These are phyloP conservation scores for Tuber borchii DNA, from an alignment of 495 filamentous ascomycete species.

Conservation along the genomic window DNA sequence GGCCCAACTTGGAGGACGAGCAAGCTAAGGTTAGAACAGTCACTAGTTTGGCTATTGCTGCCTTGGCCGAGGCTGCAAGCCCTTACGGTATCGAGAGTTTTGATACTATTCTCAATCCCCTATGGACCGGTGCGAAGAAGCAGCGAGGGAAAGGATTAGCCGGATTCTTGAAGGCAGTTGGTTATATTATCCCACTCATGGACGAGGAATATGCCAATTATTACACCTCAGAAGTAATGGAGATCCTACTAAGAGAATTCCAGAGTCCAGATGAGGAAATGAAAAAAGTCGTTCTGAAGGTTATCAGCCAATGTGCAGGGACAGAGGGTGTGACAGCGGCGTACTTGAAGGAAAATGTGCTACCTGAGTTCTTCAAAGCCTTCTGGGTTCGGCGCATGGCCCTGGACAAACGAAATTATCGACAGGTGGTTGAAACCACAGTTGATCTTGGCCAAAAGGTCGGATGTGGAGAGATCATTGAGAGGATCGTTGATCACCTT, in stretches of 20 bases:
- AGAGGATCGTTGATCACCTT: slow-evolving; percentile 85
- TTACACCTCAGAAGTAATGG: slow-evolving; percentile 98
- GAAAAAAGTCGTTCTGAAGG: slow-evolving; percentile 98
- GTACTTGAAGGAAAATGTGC: slow-evolving; percentile 90
- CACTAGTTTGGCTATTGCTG: slow-evolving; percentile 89
- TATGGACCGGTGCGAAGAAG: slow-evolving; percentile 93
- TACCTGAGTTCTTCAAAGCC: slow-evolving; percentile 95
- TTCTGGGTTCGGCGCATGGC: slow-evolving; percentile 99
- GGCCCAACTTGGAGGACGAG: slow-evolving; percentile 90
- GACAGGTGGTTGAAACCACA: slow-evolving; percentile 95
- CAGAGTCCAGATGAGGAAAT: slow-evolving; percentile 97
- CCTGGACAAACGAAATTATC: slow-evolving; percentile 90
- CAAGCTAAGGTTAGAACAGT: slow-evolving; percentile 96
- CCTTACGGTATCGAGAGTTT: slow-evolving; percentile 99
- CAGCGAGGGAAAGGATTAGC: slow-evolving; percentile 95
- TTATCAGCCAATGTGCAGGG: slow-evolving; percentile 91
- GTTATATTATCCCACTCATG: slow-evolving; percentile 98
- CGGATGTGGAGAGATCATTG: slow-evolving; percentile 87
- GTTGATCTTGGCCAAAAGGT: slow-evolving; percentile 97
- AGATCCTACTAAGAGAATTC: slow-evolving; percentile 92
- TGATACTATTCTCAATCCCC: slow-evolving; percentile 90
- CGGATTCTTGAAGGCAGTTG: slow-evolving; percentile 93
- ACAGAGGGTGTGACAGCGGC: slow-evolving; percentile 90
- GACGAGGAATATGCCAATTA: slow-evolving; percentile 99
- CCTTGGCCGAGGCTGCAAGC: slow-evolving; percentile 90